These are phyloP conservation scores for Parachaetomium inaequale DNA, from an alignment of 495 filamentous ascomycete species.

Conservation along the genomic window DNA sequence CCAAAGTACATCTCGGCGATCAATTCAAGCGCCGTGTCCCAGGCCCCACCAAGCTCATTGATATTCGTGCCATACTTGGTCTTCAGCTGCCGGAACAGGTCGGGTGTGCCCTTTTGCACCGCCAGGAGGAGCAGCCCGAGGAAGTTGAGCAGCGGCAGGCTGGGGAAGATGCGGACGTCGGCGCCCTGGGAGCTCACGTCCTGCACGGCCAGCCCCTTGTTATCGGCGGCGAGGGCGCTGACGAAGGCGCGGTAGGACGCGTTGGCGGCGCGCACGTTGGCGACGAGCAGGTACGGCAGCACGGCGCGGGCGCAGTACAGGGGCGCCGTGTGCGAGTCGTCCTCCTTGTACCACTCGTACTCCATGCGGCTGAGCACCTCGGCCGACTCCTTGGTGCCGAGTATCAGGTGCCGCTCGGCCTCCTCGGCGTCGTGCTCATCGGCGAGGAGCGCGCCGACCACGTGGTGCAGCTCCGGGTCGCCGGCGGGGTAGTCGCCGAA, in stretches of 20 bases:
- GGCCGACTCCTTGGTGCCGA: constrained; percentile 87
- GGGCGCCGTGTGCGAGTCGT: constrained; percentile 86
- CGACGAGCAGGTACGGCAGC: constrained; percentile 84
- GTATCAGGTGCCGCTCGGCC: constrained; percentile 82
- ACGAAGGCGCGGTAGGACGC: constrained; percentile 78
- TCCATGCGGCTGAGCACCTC: constrained; percentile 75
- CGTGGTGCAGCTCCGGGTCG: constrained; percentile 94
- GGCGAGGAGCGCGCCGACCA: constrained; percentile 80
- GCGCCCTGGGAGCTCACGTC: constrained; percentile 71
- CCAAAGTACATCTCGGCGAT: constrained; percentile 96
- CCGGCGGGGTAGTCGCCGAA: constrained; percentile 85
- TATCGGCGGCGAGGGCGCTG: constrained; percentile 63
- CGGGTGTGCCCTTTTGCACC: constrained; percentile 70
- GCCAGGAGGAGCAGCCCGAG: constrained; percentile 77
- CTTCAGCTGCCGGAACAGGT: constrained; percentile 78
- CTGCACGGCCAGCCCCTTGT: constrained; percentile 65
- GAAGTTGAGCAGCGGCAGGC: constrained; percentile 89
- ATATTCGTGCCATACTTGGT: constrained; percentile 76
- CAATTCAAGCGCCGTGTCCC: constrained; percentile 81
- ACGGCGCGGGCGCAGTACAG: constrained; percentile 84
- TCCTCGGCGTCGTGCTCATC: constrained; percentile 89
- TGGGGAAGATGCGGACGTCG: constrained; percentile 79
- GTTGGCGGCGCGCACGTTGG: constrained; percentile 85
- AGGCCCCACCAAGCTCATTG: constrained; percentile 61
- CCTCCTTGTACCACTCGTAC: constrained; percentile 88